phyloP scores from a whole-genome alignment of 176 grass and related monocot species.

The Rhynchospora tenuis region DNA sequence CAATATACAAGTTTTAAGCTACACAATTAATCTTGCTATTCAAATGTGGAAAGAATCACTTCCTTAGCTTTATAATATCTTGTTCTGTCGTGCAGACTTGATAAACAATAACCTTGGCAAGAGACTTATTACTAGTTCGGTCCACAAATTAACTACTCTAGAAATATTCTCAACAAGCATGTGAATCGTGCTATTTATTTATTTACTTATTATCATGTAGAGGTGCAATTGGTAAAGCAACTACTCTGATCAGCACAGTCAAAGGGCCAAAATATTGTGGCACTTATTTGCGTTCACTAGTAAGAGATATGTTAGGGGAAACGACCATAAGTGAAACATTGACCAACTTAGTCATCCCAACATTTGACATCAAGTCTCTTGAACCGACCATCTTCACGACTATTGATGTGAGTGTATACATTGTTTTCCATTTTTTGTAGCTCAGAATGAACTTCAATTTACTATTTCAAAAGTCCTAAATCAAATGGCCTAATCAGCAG shows the following conservation, averaged over 20 bases:
- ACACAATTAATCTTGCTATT: neutral
- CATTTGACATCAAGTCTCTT: constrained; percentile 36
- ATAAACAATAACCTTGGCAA: no score
- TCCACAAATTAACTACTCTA: no score
- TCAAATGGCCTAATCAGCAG: neutral
- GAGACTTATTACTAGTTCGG: no score
- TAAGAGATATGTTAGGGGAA: constrained; percentile 1
- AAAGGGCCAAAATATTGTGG: constrained; percentile 30
- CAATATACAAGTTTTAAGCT: neutral
- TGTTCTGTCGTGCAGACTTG: no score
- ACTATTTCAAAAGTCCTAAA: neutral
- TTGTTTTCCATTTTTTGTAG: neutral
- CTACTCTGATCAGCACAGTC: neutral
- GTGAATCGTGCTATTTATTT: neutral
- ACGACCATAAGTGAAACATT: constrained; percentile 27
- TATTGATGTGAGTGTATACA: constrained; percentile 11
- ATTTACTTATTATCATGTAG: neutral
- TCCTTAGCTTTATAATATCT: no score
- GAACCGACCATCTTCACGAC: constrained; percentile 41
- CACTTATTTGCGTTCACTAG: constrained; percentile 13
- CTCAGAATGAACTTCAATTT: neutral
- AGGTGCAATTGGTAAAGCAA: neutral
- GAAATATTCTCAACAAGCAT: neutral
- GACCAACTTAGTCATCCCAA: constrained; percentile 37
- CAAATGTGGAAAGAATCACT: neutral